Evolutionary conservation across 2,329 filamentous ascomycete genomes (phyloP).

Genomic region (Chaetomiaceae sp.): DNA sequence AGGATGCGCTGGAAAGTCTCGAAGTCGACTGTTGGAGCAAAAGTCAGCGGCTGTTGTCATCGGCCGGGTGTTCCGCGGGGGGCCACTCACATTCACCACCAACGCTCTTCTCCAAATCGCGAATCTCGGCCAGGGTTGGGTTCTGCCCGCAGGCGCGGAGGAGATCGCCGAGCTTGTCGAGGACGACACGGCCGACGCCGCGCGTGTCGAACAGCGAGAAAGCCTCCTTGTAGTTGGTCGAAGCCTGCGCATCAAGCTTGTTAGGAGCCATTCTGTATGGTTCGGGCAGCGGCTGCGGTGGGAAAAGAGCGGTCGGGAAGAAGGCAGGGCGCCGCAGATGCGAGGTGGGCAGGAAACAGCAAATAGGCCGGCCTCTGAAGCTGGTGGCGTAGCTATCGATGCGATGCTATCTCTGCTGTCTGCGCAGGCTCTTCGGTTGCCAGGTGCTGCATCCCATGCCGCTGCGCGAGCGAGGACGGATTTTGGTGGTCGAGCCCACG

Average conservation of each 20-base stretch:
- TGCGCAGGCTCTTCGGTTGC: too few species aligned
- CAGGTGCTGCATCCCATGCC: too few species aligned
- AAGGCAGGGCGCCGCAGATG: not conserved
- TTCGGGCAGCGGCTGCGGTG: too few species aligned
- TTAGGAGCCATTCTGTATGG: constrained; percentile 46
- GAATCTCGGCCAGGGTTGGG: constrained; percentile 88
- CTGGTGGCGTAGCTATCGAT: too few species aligned
- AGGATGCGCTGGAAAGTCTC: constrained; percentile 95
- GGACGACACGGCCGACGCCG: constrained; percentile 84
- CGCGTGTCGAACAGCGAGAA: constrained; percentile 99
- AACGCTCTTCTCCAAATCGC: constrained; percentile 84
- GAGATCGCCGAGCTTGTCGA: constrained; percentile 86
- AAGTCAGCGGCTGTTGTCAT: constrained; percentile 3
- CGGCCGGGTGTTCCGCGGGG: not conserved
- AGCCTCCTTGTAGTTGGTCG: constrained; percentile 99
- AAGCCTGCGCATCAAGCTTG: constrained; percentile 56
- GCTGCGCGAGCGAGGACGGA: too few species aligned
- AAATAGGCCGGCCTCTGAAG: too few species aligned
- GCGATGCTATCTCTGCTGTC: too few species aligned
- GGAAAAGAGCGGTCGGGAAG: not conserved
- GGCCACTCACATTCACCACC: constrained; percentile 79
- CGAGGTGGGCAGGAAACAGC: too few species aligned
- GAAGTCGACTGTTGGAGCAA: constrained; percentile 73
- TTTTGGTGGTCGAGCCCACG: too few species aligned
- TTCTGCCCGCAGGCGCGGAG: constrained; percentile 97